Evolutionary conservation across 163 green algal species (phyloP), one percentile per base, ranked within the genome.

Genomic region (Scenedesmus sp.): DNA sequence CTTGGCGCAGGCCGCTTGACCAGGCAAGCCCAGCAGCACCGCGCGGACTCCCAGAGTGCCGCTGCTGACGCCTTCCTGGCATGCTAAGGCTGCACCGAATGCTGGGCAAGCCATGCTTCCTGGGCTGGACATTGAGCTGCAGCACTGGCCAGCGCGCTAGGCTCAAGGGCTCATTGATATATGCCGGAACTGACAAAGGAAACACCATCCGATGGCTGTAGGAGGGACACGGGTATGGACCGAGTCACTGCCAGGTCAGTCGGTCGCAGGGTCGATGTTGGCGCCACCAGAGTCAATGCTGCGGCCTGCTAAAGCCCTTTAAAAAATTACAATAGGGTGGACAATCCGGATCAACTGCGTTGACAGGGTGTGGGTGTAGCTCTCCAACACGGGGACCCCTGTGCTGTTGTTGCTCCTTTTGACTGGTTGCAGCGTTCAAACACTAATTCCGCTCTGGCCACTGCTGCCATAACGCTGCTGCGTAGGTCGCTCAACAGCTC

Each of bases 41-140:
- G 5, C 24, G 65, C 7, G 49, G 49, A 37, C 30, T 40, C 9
- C 30, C 65, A 76, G 65, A 24, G 65, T 76, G 65, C 30, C 30
- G 65, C 73, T 35, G 35, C 37, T 46, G 73, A 22, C 37, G 18
- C 44, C 59, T 44, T 6, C 83, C 83, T 3, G 83, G 83, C 35
- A 88, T 80, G 83, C 56, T 81, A 18, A 88, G 83, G 56, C 83
- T 88, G 83, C 83, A 88, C 26, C 83, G 53, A 26, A 88, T 80
- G 56, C 37, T 30, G 65, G 65, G 65, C 30, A 76, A 76, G 65
- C 65, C 65, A 76, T 76, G 65, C 65, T 73, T 44, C 81, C 81
- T 37, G 46, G 81, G 46, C 46, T 81, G 72, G 72, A 46, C 37
- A 13, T 81, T 81, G 13, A 81, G 72, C 72, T 81, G 72, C 16